Evolutionary conservation across 129 eudicot genomes (phyloP).

Genomic region (Flaveria bidentis): DNA sequence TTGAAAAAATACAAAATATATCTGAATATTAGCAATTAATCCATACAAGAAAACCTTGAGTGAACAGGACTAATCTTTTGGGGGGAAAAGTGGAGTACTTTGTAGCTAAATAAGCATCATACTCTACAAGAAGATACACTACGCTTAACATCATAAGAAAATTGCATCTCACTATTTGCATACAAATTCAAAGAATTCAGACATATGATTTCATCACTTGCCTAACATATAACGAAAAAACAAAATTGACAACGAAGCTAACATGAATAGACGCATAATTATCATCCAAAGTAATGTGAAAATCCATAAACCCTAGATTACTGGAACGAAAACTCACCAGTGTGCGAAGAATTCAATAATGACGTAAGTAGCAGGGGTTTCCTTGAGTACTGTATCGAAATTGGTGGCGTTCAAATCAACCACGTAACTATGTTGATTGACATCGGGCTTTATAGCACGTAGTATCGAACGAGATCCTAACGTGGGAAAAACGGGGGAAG

Average conservation of each 20-base stretch:
- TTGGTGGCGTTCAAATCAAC: constrained; percentile 73
- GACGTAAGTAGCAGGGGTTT: constrained; percentile 67
- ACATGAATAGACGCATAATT: neutral
- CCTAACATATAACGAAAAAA: neutral
- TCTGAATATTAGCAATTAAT: too few species aligned
- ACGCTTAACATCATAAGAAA: constrained; percentile 10
- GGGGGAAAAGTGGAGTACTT: neutral
- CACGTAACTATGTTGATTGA: constrained; percentile 40
- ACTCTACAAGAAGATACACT: neutral
- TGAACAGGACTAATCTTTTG: neutral
- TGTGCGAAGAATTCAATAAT: constrained; percentile 92
- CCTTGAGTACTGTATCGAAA: constrained; percentile 68
- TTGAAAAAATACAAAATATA: too few species aligned
- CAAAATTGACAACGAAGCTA: constrained; percentile 16
- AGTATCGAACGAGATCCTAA: constrained; percentile 75
- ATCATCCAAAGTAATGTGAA: neutral
- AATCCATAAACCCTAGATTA: constrained; percentile 20
- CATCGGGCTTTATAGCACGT: constrained; percentile 40
- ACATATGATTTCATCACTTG: neutral
- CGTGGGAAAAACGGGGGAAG: constrained; percentile 17
- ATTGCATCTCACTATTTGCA: constrained; percentile 7
- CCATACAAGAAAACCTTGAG: neutral
- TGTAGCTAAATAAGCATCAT: neutral
- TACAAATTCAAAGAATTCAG: neutral
- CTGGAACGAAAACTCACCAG: constrained; percentile 52